Percentiles rank a stretch among this genome's conserved stretches.
Conservation (phyloP, 2,329 filamentous ascomycete species). For the Talaromyces verruculosus region DNA sequence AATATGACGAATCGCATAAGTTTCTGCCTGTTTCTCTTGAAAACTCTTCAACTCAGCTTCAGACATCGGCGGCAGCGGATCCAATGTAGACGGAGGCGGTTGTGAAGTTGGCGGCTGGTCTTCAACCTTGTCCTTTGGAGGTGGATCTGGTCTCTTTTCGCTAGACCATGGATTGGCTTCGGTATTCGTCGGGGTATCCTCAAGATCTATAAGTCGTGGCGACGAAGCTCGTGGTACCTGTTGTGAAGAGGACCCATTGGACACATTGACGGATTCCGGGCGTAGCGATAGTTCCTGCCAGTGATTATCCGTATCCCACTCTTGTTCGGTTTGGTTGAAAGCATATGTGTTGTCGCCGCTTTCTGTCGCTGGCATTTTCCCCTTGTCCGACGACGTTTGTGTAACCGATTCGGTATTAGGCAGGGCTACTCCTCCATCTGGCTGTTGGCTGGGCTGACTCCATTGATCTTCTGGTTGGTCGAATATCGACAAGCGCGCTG, state of each 20-base stretch:
- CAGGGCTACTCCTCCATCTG: background rate
- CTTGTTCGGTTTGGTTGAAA: conserved; percentile 2
- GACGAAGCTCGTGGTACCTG: background rate
- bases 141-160: background rate
- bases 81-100: background rate
- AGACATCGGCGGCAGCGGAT: conserved; percentile 25
- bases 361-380: background rate
- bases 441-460: conserved; percentile 22
- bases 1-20: conserved; percentile 90
- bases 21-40: conserved; percentile 62
- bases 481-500: conserved; percentile 39
- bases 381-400: background rate
- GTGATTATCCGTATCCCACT: conserved; percentile 14
- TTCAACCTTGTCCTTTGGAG: background rate
- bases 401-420: background rate
- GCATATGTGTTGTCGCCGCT: background rate
- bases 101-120: background rate
- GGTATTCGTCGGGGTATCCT: conserved; percentile 12
- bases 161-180: conserved; percentile 16
- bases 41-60: conserved; percentile 37
- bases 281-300: conserved; percentile 19
- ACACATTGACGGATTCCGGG: conserved; percentile 5
- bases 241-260: conserved; percentile 13
- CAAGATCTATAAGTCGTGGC: conserved; percentile 18
- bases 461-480: conserved; percentile 34